Percentiles rank a stretch among this genome's conserved stretches.
phyloP scores from a whole-genome alignment of 148 eudicot species.

The Selenicereus undatus region DNA sequence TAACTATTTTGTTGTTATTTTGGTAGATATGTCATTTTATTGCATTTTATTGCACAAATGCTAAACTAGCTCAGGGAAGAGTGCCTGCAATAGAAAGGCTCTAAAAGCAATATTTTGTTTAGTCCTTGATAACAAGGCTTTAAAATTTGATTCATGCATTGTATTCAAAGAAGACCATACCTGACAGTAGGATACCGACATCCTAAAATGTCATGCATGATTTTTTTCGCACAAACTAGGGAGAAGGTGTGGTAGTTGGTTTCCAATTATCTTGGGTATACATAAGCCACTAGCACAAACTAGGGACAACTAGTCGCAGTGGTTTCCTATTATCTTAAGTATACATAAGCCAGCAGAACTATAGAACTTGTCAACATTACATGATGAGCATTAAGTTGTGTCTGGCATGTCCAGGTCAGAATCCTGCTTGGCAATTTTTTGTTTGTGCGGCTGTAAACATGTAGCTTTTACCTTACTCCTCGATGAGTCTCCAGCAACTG shows the following conservation, averaged over 20 bases:
- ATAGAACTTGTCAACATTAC: not conserved
- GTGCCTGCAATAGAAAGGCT: not conserved
- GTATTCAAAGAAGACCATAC: not conserved
- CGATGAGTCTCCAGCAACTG: not conserved
- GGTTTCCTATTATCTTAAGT: too few relatives aligned
- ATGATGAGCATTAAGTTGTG: not conserved
- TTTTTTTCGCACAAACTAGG: not conserved
- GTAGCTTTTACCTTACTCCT: not conserved
- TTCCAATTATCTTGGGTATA: not conserved
- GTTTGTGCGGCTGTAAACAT: not conserved
- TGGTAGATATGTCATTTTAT: not conserved
- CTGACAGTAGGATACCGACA: not conserved
- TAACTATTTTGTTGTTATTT: constrained; percentile 15
- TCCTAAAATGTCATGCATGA: not conserved
- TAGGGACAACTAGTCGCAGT: too few relatives aligned
- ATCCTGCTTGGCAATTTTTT: not conserved
- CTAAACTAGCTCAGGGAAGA: not conserved
- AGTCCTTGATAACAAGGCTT: not conserved
- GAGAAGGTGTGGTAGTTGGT: not conserved
- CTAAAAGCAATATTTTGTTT: not conserved
- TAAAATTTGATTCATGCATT: not conserved
- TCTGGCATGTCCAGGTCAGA: not conserved
- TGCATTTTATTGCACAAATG: not conserved
- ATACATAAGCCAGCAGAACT: not conserved
- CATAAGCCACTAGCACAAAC: too few relatives aligned